Percentiles rank a stretch among this genome's conserved stretches.
Conservation (phyloP, 257 asterid species). For the Forsythia viridissima region DNA sequence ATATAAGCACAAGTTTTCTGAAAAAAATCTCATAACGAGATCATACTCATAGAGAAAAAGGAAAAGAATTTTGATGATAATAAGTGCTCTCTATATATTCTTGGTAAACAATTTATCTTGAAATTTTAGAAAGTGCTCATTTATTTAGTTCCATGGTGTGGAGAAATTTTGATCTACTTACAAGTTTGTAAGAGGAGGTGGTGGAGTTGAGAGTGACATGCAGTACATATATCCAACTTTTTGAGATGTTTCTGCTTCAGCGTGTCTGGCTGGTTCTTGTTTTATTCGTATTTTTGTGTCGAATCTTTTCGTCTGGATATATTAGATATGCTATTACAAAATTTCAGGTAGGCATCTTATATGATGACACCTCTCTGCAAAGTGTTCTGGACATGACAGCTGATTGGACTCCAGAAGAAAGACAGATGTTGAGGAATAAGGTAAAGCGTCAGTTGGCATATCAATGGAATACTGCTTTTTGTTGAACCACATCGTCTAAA, state of each 20-base stretch:
- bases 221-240: background rate
- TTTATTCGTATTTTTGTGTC: background rate
- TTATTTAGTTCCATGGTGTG: background rate
- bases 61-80: background rate
- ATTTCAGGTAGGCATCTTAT: constrained; percentile 87
- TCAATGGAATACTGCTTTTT: background rate
- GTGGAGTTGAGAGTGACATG: background rate
- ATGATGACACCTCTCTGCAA: constrained; percentile 84
- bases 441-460: constrained; percentile 34
- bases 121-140: background rate
- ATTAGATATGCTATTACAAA: constrained; percentile 7
- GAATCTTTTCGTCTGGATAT: background rate
- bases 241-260: constrained; percentile 1
- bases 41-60: background rate
- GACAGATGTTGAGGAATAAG: constrained; percentile 90
- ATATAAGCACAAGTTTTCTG: background rate
- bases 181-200: background rate
- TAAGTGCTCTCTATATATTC: background rate
- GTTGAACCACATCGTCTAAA: background rate
- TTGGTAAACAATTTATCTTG: background rate
- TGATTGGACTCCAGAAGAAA: constrained; percentile 88
- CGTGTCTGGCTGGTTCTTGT: constrained; percentile 13
- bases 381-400: constrained; percentile 77
- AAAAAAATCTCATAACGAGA: background rate
- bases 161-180: constrained; percentile 3